Conservation (phyloP, 257 asterid genomes). For the Buddleja alternifolia region DNA sequence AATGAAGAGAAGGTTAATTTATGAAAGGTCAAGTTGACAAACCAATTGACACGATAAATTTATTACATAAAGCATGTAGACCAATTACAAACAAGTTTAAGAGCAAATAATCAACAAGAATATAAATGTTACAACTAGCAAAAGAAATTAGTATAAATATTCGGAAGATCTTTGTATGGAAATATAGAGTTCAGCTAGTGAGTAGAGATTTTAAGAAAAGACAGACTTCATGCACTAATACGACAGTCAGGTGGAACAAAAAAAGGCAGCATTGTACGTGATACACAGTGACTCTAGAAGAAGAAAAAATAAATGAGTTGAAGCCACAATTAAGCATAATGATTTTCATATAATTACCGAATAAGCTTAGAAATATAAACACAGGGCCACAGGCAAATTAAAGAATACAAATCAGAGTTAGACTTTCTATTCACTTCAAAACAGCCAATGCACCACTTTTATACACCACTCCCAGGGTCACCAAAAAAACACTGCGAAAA, state of each 20-base stretch:
- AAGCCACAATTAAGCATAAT: neutral
- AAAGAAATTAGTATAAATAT: neutral
- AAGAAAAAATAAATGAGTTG: conserved; percentile 10
- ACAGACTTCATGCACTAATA: neutral
- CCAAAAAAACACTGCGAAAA: neutral
- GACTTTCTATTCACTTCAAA: neutral
- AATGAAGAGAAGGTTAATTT: neutral
- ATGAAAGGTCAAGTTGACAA: neutral
- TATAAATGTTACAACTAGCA: neutral
- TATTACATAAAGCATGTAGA: neutral
- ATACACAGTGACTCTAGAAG: neutral
- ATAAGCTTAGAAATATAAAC: neutral
- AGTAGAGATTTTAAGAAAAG: neutral
- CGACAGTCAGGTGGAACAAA: neutral
- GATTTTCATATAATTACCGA: neutral
- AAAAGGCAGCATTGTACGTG: neutral
- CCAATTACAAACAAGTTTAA: conserved; percentile 1
- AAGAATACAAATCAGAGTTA: neutral
- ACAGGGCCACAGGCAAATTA: neutral
- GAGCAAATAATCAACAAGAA: neutral
- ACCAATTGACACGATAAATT: neutral
- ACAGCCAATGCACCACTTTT: conserved; percentile 4
- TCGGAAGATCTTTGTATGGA: too few species aligned
- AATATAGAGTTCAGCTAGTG: neutral
- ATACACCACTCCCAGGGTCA: neutral